Base-by-base conservation (phyloP, 768 basidiomycete species). In the Leccinum broughii region DNA sequence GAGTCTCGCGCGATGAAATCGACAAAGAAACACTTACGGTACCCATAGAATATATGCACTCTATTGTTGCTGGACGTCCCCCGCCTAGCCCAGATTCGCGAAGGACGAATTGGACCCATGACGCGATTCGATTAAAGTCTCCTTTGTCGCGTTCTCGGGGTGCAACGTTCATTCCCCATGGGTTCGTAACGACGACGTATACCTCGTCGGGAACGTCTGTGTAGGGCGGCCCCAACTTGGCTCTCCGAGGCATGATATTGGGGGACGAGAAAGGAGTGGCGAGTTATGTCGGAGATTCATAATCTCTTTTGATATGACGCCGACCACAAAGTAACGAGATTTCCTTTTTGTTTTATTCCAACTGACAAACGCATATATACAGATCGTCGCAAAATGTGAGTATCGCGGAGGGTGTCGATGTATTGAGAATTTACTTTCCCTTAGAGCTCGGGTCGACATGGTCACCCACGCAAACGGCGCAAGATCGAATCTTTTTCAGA, bases 321-420 rank as follows among this genome's bases (percentile, higher is more conserved):
- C 22, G n/a, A 37, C 24, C 14, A 55, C 58, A 60, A 58, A 55
- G 66, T 62, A 68, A 61, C 49, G 53, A 67, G 22, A 15, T 58
- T 49, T 22, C 58, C 24, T 11, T 49, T 46, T 58, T 15, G 11
- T 35, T n/a, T 51, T 9, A 5, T 41, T 39, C 44, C 52, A 30
- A 55, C 57, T 55, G 34, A 71, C 62, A 55, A 49, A 53, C 34
- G 1, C 22, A 11, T 14, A 11, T 13, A 39, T 28, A 6, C 30
- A 60, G 57, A 10, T 76, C 85, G 1, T 86, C 85, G 49, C 77
- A 81, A 64, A 83, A 84, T 72, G 86, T 85, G 54, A 37, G 73
- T 30, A 1, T 35, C 14, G 1, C 6, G 3, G 22, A 41, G 50
- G 60, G 59, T 58, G 9, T 14, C 35, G 52, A 57, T 44, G 55